Evolutionary conservation across 129 eudicot genomes (phyloP).

Genomic region (Helianthus annuus): DNA sequence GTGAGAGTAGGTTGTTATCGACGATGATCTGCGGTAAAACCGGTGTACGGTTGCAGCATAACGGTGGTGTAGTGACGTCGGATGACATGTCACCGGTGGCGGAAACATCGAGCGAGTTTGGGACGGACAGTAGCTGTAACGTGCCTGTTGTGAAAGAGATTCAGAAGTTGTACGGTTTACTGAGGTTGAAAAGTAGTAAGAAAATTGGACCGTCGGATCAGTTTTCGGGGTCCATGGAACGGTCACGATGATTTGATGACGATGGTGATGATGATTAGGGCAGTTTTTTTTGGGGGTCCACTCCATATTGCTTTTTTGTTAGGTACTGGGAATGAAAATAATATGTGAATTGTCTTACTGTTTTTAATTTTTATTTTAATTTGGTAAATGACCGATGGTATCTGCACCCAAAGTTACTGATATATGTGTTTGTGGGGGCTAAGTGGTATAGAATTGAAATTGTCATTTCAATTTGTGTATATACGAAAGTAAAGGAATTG

Average conservation of each 20-base stretch:
- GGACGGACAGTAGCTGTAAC: conserved; percentile 52
- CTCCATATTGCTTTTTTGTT: not conserved
- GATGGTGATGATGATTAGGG: conserved; percentile 10
- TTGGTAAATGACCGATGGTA: conserved; percentile 18
- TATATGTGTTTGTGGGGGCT: conserved; percentile 19
- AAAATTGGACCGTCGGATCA: conserved; percentile 55
- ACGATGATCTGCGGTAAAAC: not conserved
- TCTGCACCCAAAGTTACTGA: conserved; percentile 18
- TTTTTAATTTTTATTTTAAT: conserved; percentile 15
- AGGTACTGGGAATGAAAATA: conserved; percentile 17
- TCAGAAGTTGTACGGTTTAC: conserved; percentile 34
- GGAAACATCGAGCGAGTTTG: conserved; percentile 33
- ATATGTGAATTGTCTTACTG: conserved; percentile 21
- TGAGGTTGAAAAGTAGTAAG: conserved; percentile 37
- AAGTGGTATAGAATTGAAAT: conserved; percentile 10
- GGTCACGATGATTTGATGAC: conserved; percentile 28
- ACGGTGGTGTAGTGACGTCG: conserved; percentile 26
- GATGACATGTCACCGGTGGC: conserved; percentile 29
- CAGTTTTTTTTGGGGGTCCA: conserved; percentile 8
- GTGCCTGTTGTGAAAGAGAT: conserved; percentile 53
- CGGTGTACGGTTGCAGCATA: conserved; percentile 8
- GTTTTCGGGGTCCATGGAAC: conserved; percentile 39
- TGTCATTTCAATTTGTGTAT: not conserved
- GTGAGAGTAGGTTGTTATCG: conserved; percentile 18
- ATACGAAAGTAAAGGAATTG: not conserved